phyloP scores from a whole-genome alignment of 148 eudicot genomes.

The Amaranthus hypochondriacus region DNA sequence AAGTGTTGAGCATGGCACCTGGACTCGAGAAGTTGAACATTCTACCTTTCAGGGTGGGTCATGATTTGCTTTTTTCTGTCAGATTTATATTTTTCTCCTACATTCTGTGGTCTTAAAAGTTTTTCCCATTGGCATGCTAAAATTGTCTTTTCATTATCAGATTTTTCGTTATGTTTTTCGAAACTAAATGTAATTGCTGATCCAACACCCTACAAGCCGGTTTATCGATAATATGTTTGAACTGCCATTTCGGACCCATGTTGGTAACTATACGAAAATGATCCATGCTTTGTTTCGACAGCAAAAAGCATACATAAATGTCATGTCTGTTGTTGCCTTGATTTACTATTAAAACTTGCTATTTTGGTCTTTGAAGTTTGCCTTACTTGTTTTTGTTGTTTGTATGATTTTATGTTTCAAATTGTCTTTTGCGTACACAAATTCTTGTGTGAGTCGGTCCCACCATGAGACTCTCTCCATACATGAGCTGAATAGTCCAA shows the following conservation, averaged over 20 bases:
- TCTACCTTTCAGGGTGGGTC: slow-evolving; percentile 71
- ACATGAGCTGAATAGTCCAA: too few species aligned
- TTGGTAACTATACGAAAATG: neutral
- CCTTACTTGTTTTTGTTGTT: neutral
- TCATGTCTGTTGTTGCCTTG: slow-evolving; percentile 7
- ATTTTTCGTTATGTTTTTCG: neutral
- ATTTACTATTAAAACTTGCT: neutral
- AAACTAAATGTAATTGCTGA: neutral
- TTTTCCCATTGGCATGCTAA: neutral
- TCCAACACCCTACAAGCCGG: neutral
- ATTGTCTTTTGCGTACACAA: too few species aligned
- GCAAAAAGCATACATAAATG: neutral
- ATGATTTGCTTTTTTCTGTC: neutral
- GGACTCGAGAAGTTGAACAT: slow-evolving; percentile 80
- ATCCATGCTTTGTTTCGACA: too few species aligned
- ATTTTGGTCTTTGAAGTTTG: neutral
- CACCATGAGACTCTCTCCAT: too few species aligned
- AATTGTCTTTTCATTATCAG: neutral
- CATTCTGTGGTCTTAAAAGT: neutral
- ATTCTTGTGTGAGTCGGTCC: too few species aligned
- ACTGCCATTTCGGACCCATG: neutral
- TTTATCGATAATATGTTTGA: neutral
- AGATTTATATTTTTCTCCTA: neutral
- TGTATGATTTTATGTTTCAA: neutral
- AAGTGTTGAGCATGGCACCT: slow-evolving; percentile 85